These are phyloP conservation scores for Mycena amicta DNA, from an alignment of 768 basidiomycete genomes.

Conservation along the genomic window DNA sequence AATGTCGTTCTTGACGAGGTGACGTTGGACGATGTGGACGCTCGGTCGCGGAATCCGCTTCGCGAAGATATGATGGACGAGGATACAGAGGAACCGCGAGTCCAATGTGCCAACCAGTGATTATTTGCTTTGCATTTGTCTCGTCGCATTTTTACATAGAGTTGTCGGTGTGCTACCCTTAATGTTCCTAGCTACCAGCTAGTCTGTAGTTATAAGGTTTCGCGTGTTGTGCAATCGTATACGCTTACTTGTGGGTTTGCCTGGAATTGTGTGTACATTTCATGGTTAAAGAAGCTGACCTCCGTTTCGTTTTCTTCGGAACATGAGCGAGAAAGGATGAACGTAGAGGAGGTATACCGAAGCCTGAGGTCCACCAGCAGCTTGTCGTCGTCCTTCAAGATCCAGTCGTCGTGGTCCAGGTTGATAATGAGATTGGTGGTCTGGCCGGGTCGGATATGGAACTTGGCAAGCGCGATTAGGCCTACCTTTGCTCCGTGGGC, in stretches of 20 bases:
- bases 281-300: slow-evolving; percentile 85
- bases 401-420: slow-evolving; percentile 94
- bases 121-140: slow-evolving; percentile 9
- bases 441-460: slow-evolving; percentile 41
- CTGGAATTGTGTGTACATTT: slow-evolving; percentile 81
- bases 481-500: slow-evolving; percentile 93
- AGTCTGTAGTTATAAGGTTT: slow-evolving; percentile 34
- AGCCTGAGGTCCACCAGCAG: slow-evolving; percentile 69
- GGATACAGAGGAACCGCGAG: slow-evolving; percentile 85
- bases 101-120: slow-evolving; percentile 94
- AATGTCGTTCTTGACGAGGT: slow-evolving; percentile 80
- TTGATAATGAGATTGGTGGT: slow-evolving; percentile 98
- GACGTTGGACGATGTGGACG: slow-evolving; percentile 76
- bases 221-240: not conserved
- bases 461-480: too few species aligned
- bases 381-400: slow-evolving; percentile 67
- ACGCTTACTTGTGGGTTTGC: slow-evolving; percentile 72
- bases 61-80: slow-evolving; percentile 90
- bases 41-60: slow-evolving; percentile 55
- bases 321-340: not conserved
- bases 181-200: slow-evolving; percentile 40
- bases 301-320: slow-evolving; percentile 91
- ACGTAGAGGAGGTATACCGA: slow-evolving; percentile 57
- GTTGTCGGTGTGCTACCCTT: slow-evolving; percentile 37
- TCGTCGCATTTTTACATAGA: slow-evolving; percentile 29